Evolutionary conservation across 208 protist species (phyloP), one percentile per base, ranked within the genome.

Genomic region (Blechomonas ayalai): DNA sequence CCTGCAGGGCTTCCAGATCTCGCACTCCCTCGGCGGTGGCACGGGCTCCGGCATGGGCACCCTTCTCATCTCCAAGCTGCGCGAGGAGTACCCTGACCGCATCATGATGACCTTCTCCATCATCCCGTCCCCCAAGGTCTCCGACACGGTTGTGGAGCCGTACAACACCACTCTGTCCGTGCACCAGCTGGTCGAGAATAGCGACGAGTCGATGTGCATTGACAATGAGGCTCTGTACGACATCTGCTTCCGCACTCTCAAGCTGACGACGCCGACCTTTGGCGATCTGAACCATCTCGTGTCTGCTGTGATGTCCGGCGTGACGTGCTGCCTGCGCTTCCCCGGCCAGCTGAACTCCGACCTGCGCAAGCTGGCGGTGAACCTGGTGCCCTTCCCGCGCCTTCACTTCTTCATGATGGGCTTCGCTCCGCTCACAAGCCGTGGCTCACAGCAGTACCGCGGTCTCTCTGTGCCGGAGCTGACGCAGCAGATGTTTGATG

Each of bases 141-240:
- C 95, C 29, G 90, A 98, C 61, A 95, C 93, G 25, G 96, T 99
- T 38, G 95, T 97, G 22, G 97, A 98, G 84, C 96, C 96, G 40
- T 98, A 98, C 87, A 99, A 99, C 72, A 81, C 74, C 45, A 97
- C 93, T 16, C 92, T 99, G 12, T 98, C 97, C 19, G 71, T 98
- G 31, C 97, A 99, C 61, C 96, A 98, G 81, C 82, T 99, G 3
- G 84, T 99, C 32, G 97, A 99, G 70, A 97, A 98, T 83, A 79
- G 94, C 31, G 97, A 99, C 71, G 87, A 96, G 64, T 88, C 81
- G 10, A 95, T 99, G 59, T 97, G 91, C 69, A 97, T 99, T 64
- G 97, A 99, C 71, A 99, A 99, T 56, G 95, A 99, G 75, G 96
- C 97, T 22, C 70, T 99, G 47, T 98, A 99, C 59, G 96, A 99